Evolutionary conservation across 441 rosid genomes (phyloP).

Genomic region (Gossypium aridum): DNA sequence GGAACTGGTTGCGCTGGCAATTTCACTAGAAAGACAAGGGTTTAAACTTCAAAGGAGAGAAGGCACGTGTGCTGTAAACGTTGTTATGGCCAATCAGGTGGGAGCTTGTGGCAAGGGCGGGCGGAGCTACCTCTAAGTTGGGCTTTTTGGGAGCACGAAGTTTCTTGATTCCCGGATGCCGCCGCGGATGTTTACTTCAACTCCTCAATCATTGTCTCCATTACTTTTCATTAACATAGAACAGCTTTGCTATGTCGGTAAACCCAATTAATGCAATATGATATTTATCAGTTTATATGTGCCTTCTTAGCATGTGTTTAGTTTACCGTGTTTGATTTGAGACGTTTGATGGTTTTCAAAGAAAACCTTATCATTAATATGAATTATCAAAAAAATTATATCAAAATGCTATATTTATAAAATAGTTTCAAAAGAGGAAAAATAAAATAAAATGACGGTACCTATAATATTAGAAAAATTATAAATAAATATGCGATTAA

Average conservation of each 20-base stretch:
- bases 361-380: too few relatives aligned
- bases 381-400: too few relatives aligned
- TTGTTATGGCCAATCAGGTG: conserved; percentile 15
- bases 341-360: neutral
- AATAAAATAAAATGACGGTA: too few relatives aligned
- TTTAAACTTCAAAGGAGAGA: neutral
- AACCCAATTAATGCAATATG: neutral
- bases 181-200: conserved; percentile 12
- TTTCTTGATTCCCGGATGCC: conserved; percentile 21
- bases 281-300: neutral
- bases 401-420: too few relatives aligned
- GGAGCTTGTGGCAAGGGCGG: conserved; percentile 12
- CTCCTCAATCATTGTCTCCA: neutral
- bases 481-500: too few relatives aligned
- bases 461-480: too few relatives aligned
- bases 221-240: neutral
- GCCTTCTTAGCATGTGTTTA: neutral
- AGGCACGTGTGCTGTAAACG: conserved; percentile 20
- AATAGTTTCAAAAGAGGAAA: too few relatives aligned
- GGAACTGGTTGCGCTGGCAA: neutral
- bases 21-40: neutral
- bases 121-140: neutral
- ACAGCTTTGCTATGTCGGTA: neutral
- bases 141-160: conserved; percentile 14
- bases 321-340: neutral